These are phyloP conservation scores for Sporothrix brasiliensis DNA, from an alignment of 2,329 filamentous ascomycete species.

Conservation along the genomic window DNA sequence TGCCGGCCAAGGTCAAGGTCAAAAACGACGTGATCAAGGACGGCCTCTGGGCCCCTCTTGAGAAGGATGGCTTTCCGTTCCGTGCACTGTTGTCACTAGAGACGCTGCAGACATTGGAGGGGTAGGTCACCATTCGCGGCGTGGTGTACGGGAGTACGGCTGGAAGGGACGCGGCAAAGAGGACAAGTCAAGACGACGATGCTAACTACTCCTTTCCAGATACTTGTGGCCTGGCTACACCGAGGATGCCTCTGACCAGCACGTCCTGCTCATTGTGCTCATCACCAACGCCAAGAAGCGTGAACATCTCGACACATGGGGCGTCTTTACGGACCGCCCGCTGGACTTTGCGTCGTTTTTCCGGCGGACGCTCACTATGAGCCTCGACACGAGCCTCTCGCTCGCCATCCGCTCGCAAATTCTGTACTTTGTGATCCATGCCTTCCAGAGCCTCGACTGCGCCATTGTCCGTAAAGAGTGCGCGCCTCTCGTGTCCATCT, in stretches of 20 bases:
- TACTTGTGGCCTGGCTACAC: conserved; percentile 95
- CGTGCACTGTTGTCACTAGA: conserved; percentile 81
- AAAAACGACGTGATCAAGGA: conserved; percentile 84
- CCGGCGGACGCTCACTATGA: conserved; percentile 85
- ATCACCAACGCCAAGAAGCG: conserved; percentile 86
- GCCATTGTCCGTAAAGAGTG: conserved; percentile 92
- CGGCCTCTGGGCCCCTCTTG: conserved; percentile 85
- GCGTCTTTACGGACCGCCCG: conserved; percentile 73
- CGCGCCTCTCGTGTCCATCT: conserved; percentile 89
- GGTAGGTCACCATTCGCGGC: conserved; percentile 50
- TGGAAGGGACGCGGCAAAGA: neutral
- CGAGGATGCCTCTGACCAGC: conserved; percentile 86
- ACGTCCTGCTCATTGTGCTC: conserved; percentile 82
- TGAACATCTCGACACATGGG: conserved; percentile 87
- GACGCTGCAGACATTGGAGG: conserved; percentile 86
- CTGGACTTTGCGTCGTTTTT: conserved; percentile 88
- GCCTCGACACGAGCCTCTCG: conserved; percentile 69
- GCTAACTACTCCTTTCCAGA: conserved; percentile 48
- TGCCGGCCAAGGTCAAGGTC: conserved; percentile 67
- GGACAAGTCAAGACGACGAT: neutral
- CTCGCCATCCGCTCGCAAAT: conserved; percentile 74
- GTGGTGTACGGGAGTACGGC: neutral
- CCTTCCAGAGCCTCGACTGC: conserved; percentile 92
- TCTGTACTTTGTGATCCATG: conserved; percentile 85
- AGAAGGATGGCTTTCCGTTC: conserved; percentile 76